Evolutionary conservation across 2,329 filamentous ascomycete species (phyloP).

Genomic region (Pseudocercospora fuligena): DNA sequence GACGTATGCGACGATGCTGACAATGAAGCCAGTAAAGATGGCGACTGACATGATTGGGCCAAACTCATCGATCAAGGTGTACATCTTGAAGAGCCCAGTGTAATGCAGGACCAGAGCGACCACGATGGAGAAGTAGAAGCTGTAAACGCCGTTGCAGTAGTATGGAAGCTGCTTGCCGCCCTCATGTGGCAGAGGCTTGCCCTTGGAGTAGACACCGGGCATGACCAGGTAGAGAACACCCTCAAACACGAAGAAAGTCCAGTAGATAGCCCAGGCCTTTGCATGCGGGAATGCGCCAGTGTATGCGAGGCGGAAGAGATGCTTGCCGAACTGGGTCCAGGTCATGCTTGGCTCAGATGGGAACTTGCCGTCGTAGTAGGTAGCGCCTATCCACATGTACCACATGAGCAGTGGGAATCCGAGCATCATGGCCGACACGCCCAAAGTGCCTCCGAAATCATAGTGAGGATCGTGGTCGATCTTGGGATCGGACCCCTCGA

Average conservation of each 20-base stretch:
- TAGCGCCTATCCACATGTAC: slow-evolving; percentile 98
- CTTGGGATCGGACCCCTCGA: slow-evolving; percentile 44
- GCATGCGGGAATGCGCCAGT: slow-evolving; percentile 81
- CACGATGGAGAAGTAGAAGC: slow-evolving; percentile 83
- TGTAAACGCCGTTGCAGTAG: slow-evolving; percentile 89
- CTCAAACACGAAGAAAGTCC: slow-evolving; percentile 88
- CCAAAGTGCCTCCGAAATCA: slow-evolving; percentile 89
- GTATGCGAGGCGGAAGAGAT: slow-evolving; percentile 75
- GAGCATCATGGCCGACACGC: slow-evolving; percentile 83
- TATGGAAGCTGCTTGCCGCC: slow-evolving; percentile 87
- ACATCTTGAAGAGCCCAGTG: slow-evolving; percentile 83
- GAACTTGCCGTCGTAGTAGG: slow-evolving; percentile 85
- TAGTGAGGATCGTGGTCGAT: slow-evolving; percentile 57
- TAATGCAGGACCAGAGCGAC: slow-evolving; percentile 75
- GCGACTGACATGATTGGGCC: slow-evolving; percentile 91
- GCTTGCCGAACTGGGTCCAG: slow-evolving; percentile 70
- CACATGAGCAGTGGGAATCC: slow-evolving; percentile 95
- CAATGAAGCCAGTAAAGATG: slow-evolving; percentile 85
- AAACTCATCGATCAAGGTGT: slow-evolving; percentile 93
- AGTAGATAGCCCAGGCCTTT: slow-evolving; percentile 91
- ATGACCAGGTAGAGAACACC: slow-evolving; percentile 80
- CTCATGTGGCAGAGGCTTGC: slow-evolving; percentile 83
- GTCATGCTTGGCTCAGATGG: slow-evolving; percentile 60
- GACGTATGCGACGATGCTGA: slow-evolving; percentile 82
- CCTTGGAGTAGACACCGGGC: slow-evolving; percentile 85